phyloP scores from a whole-genome alignment of 108 stramenopile genomes.

The Discostella pseudostelligera region DNA sequence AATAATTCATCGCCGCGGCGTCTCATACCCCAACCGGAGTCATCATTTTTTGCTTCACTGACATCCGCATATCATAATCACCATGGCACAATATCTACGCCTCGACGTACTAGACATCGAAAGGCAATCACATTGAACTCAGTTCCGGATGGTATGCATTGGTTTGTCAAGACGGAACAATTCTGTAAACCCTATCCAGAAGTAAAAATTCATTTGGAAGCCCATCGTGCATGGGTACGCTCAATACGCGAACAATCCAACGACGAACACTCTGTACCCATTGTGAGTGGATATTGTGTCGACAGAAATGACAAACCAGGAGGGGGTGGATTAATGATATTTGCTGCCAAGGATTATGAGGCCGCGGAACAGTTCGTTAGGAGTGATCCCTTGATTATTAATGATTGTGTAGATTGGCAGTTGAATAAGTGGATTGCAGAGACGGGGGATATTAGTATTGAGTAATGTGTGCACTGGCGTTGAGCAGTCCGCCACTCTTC shows the following conservation, averaged over 20 bases:
- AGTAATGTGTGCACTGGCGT: no score
- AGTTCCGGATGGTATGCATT: constrained; percentile 45
- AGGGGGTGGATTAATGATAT: constrained; percentile 61
- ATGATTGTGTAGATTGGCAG: constrained; percentile 59
- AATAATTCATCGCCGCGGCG: no score
- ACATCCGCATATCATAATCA: no score
- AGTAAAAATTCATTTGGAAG: constrained; percentile 54
- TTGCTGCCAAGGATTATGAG: constrained; percentile 47
- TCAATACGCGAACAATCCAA: constrained; percentile 20
- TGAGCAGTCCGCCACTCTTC: no score
- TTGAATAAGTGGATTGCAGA: constrained; percentile 62
- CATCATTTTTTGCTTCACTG: no score
- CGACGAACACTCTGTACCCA: constrained; percentile 4
- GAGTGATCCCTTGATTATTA: constrained; percentile 50
- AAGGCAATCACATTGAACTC: background rate
- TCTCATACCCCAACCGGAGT: no score
- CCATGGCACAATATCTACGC: no score
- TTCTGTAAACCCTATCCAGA: constrained; percentile 50
- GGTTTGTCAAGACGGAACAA: constrained; percentile 64
- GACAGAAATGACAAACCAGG: constrained; percentile 58
- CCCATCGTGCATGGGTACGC: constrained; percentile 51
- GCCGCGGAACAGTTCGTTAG: constrained; percentile 42
- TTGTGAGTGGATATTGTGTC: constrained; percentile 59
- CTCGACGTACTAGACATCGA: no score
- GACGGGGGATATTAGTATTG: constrained; percentile 50